Evolutionary conservation across 2,329 filamentous ascomycete genomes (phyloP).

Genomic region (Bipolaris zeicola): DNA sequence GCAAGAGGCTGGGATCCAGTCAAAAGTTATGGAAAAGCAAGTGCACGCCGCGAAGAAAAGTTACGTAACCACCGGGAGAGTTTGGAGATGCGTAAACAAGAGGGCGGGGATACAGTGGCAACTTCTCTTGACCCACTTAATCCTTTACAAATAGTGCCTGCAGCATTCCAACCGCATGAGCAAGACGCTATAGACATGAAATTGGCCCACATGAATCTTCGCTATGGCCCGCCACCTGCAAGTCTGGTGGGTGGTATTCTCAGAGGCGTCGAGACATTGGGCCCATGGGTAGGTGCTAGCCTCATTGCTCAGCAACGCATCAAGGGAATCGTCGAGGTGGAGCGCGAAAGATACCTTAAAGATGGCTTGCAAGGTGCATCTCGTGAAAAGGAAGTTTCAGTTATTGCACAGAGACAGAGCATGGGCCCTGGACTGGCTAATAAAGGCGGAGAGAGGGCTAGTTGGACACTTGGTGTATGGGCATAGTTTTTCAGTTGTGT

Average conservation of each 20-base stretch:
- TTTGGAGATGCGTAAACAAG: conserved; percentile 25
- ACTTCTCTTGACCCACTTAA: conserved; percentile 24
- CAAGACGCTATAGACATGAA: conserved; percentile 64
- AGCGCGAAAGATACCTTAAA: conserved; percentile 72
- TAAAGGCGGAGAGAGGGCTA: conserved; percentile 43
- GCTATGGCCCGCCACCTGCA: conserved; percentile 45
- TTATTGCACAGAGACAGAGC: conserved; percentile 65
- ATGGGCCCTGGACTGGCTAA: conserved; percentile 58
- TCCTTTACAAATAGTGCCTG: conserved; percentile 21
- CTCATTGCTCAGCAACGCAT: conserved; percentile 71
- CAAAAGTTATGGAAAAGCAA: conserved; percentile 68
- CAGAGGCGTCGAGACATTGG: conserved; percentile 70
- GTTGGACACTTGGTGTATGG: conserved; percentile 50
- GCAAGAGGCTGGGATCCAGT: conserved; percentile 78
- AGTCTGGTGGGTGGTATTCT: conserved; percentile 61
- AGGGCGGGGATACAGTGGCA: conserved; percentile 30
- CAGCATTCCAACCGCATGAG: conserved; percentile 57
- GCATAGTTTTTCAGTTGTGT: conserved; percentile 27
- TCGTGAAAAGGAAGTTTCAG: conserved; percentile 63
- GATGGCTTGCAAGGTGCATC: conserved; percentile 69
- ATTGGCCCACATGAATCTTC: conserved; percentile 57
- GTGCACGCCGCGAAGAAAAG: conserved; percentile 37
- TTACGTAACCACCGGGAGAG: conserved; percentile 33
- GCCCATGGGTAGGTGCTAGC: conserved; percentile 76
- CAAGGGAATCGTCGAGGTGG: conserved; percentile 70